phyloP scores from a whole-genome alignment of 148 eudicot species.

The Vaccinium myrtillus region DNA sequence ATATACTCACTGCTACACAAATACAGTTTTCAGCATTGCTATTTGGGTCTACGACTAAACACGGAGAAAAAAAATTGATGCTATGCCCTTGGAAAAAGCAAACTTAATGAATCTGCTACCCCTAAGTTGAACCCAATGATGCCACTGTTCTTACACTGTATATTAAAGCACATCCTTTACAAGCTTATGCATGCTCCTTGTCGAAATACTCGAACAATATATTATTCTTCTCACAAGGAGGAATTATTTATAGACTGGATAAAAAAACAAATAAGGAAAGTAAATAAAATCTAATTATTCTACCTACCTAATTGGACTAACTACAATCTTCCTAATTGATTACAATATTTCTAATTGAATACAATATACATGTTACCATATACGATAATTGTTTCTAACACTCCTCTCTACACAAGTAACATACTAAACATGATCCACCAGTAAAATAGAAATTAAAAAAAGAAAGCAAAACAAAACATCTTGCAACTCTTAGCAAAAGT shows the following conservation, averaged over 20 bases:
- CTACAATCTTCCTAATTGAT: too few species aligned
- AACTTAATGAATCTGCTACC: background rate
- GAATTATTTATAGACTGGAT: too few species aligned
- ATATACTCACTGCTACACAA: background rate
- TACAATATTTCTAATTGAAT: too few species aligned
- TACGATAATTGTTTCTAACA: too few species aligned
- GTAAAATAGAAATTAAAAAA: background rate
- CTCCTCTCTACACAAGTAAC: background rate
- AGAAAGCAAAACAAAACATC: background rate
- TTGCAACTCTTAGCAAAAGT: background rate
- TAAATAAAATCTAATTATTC: too few species aligned
- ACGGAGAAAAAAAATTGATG: background rate
- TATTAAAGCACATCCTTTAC: background rate
- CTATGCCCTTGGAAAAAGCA: background rate
- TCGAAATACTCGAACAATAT: too few species aligned
- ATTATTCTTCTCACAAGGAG: too few species aligned
- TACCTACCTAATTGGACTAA: too few species aligned
- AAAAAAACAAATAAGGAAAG: too few species aligned
- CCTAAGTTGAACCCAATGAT: background rate
- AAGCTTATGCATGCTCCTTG: background rate
- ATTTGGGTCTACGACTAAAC: background rate
- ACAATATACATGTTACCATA: too few species aligned
- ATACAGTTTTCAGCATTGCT: background rate
- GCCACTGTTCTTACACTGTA: background rate
- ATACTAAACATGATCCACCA: background rate